Evolutionary conservation across 2,329 filamentous ascomycete genomes (phyloP).

Genomic region (Exutisphaerella laricina): DNA sequence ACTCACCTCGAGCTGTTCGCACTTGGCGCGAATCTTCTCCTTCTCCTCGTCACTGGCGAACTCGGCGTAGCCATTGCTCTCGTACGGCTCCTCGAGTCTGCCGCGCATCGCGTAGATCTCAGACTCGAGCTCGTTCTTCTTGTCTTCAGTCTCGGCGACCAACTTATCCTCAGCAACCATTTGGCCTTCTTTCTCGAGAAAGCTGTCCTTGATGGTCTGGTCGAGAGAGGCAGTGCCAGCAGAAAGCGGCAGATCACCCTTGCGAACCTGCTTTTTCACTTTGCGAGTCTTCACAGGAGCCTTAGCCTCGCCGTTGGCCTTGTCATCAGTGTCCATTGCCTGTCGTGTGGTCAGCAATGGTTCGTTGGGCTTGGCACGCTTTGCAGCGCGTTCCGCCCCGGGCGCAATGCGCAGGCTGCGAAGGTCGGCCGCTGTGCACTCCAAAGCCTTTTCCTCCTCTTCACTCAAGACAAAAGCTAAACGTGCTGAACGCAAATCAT

Average conservation of each 20-base stretch:
- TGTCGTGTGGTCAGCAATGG: conserved; percentile 38
- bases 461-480: conserved; percentile 22
- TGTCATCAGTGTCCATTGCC: conserved; percentile 87
- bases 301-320: conserved; percentile 47
- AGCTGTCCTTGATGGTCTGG: conserved; percentile 56
- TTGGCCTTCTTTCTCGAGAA: conserved; percentile 72
- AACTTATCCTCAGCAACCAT: conserved; percentile 99
- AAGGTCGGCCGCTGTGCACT: conserved; percentile 13
- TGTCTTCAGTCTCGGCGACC: conserved; percentile 94
- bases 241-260: conserved; percentile 86
- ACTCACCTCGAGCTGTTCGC: conserved; percentile 79
- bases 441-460: conserved; percentile 16
- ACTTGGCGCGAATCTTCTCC: conserved; percentile 73
- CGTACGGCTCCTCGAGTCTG: conserved; percentile 87
- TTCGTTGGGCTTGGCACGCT: conserved; percentile 24
- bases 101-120: conserved; percentile 96
- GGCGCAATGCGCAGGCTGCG: conserved; percentile 12
- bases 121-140: conserved; percentile 99
- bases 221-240: conserved; percentile 79
- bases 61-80: conserved; percentile 50
- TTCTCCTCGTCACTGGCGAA: conserved; percentile 92
- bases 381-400: conserved; percentile 20
- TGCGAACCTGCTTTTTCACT: conserved; percentile 98
- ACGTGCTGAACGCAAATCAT: conserved; percentile 16
- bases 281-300: conserved; percentile 71